phyloP scores from a whole-genome alignment of 1,139 yeast genomes.

The Sugiyamaella novakii region DNA sequence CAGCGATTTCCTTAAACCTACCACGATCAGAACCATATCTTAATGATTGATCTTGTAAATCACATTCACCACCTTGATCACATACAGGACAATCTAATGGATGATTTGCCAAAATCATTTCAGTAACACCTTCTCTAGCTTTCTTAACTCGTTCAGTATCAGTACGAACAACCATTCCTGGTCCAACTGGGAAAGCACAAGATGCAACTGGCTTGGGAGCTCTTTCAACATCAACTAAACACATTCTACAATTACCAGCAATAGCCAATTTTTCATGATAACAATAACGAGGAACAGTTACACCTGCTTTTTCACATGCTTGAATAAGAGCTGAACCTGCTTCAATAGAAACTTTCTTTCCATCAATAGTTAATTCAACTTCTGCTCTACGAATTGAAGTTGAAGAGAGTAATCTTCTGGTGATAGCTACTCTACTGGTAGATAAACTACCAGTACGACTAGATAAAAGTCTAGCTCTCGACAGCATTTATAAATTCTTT shows the following conservation, averaged over 20 bases:
- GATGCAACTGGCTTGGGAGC: constrained; percentile 91
- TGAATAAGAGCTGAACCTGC: constrained; percentile 88
- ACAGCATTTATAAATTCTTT: constrained; percentile 12
- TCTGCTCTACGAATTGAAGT: constrained; percentile 41
- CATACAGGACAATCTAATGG: constrained; percentile 93
- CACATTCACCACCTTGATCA: constrained; percentile 96
- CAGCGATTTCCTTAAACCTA: constrained; percentile 75
- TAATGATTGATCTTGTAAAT: constrained; percentile 83
- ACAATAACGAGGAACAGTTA: constrained; percentile 84
- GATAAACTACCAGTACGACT: constrained; percentile 7
- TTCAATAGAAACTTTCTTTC: constrained; percentile 73
- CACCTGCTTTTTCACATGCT: constrained; percentile 92
- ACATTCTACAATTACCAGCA: constrained; percentile 97
- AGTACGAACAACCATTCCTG: constrained; percentile 87
- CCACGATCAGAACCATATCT: constrained; percentile 88
- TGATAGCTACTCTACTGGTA: neutral
- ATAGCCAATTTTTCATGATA: constrained; percentile 88
- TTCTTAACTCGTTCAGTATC: constrained; percentile 77
- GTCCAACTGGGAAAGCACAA: constrained; percentile 88
- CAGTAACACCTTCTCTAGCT: constrained; percentile 90
- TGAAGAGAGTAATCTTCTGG: constrained; percentile 10
- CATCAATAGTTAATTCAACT: constrained; percentile 77
- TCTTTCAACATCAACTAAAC: constrained; percentile 86
- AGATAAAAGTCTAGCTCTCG: constrained; percentile 14
- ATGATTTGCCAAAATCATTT: constrained; percentile 84